Base-by-base conservation (phyloP, 2,329 filamentous ascomycete species). In the Teratosphaeriaceae sp. region DNA sequence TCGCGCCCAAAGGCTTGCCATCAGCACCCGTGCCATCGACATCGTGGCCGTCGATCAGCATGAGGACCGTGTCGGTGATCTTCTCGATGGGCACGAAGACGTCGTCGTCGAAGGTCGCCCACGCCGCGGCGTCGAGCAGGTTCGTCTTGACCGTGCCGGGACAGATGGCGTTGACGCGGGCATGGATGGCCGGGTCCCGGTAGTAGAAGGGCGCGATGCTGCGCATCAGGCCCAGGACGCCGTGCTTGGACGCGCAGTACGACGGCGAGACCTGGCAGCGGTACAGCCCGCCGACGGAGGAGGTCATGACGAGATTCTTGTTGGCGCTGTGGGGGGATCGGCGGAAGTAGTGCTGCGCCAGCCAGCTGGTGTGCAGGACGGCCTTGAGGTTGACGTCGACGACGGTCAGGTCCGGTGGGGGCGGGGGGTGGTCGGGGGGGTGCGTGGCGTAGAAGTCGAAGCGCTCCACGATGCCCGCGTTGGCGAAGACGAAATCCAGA, bases 331-430 rank as follows among this genome's bases (percentile, higher is more conserved):
- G 27, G 11, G 7, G 38, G 3, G 44, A 46, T 22, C 43, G 44
- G 16, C 44, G 33, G 31, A 76, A 62, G 48, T 73, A 76, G 4
- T 71, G 72, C 15, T 67, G 61, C 1, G 73, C 74, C 11, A 76
- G 66, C 1, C 72, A 62, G 3, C 67, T 63, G 46, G 75, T 73
- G 34, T 69, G 67, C 18, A 75, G 50, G 1, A 66, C 66, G 7
- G 70, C 73, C 4, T 64, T 59, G 4, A 76, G 58, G 47, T 76
- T 74, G 42, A 75, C 65, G 29, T 73, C 67, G 11, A 75, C 54
- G 3, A 66, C 62, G 46, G 63, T 65, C 40, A 63, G 59, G 20
- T 62, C 56, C 4, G 65, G 45, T 37, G 58, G 56, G 18, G 58
- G 52, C 18, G 50, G 46, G 13, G 41, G 34, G 21, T 41, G 40